Percentiles rank a stretch among this genome's conserved stretches.
Conservation (phyloP, 768 basidiomycete species). For the Leccinum variicolor region DNA sequence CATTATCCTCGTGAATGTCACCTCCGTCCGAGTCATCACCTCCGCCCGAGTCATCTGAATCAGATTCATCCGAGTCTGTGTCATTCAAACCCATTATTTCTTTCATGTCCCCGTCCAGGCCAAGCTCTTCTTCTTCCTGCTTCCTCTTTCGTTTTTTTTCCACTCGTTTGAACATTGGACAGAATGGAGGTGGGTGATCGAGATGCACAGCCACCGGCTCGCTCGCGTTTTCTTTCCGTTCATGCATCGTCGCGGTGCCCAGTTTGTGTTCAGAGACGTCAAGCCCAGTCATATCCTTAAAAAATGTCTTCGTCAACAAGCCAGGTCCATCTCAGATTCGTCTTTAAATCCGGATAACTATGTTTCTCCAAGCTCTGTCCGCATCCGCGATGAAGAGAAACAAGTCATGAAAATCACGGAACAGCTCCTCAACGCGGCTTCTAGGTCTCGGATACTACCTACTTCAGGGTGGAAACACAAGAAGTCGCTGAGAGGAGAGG, state of each 20-base stretch:
- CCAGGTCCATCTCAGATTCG: neutral
- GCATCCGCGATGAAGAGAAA: conserved; percentile 2
- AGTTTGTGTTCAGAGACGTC: conserved; percentile 16
- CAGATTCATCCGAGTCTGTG: conserved; percentile 70
- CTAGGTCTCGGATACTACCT: conserved; percentile 22
- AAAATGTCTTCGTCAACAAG: conserved; percentile 2
- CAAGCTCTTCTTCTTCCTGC: conserved; percentile 63
- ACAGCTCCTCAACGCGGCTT: conserved; percentile 34
- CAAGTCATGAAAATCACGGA: conserved; percentile 21
- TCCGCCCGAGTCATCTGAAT: conserved; percentile 33
- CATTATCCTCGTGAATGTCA: conserved; percentile 18
- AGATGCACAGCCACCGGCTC: conserved; percentile 24
- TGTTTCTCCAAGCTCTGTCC: neutral
- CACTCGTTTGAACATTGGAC: conserved; percentile 73
- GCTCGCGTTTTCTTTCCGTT: conserved; percentile 21
- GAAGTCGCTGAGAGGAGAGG: conserved; percentile 35
- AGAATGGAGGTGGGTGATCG: neutral
- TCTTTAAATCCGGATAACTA: neutral
- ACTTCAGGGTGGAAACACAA: conserved; percentile 37
- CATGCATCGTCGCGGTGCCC: conserved; percentile 29
- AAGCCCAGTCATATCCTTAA: conserved; percentile 11
- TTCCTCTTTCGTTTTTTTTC: conserved; percentile 61
- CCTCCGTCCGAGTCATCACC: conserved; percentile 28
- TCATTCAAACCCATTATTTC: conserved; percentile 65
- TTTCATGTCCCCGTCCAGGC: conserved; percentile 60